phyloP scores from a whole-genome alignment of 768 basidiomycete genomes.

The Phanerochaete carnosa region DNA sequence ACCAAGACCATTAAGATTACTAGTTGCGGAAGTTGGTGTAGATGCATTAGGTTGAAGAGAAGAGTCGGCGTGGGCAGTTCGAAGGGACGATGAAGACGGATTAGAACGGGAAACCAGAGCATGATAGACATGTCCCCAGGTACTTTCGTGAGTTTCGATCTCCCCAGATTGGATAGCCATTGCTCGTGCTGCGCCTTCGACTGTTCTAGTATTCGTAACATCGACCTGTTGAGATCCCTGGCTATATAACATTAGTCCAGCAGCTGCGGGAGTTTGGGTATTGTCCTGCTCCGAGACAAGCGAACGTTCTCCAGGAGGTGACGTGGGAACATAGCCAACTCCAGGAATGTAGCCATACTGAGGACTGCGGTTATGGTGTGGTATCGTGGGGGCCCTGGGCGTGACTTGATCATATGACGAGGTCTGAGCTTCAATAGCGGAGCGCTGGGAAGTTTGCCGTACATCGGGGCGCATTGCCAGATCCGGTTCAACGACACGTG shows the following conservation, averaged over 20 bases:
- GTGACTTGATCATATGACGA: background rate
- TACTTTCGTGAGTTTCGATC: constrained; percentile 8
- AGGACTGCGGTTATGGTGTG: background rate
- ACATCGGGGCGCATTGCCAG: background rate
- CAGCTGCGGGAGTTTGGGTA: background rate
- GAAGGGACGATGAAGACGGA: constrained; percentile 6
- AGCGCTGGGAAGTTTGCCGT: background rate
- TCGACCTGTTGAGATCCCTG: background rate
- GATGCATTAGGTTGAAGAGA: background rate
- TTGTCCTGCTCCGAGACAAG: background rate
- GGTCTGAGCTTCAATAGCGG: background rate
- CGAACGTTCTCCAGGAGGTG: background rate
- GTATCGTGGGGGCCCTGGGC: background rate
- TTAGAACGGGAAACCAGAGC: background rate
- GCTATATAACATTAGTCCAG: constrained; percentile 11
- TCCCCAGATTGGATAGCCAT: constrained; percentile 9
- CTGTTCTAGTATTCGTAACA: background rate
- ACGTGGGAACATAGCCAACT: constrained; percentile 6
- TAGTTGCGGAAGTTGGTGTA: constrained; percentile 4
- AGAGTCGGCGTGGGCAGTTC: background rate
- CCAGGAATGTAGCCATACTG: constrained; percentile 11
- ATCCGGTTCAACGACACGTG: background rate
- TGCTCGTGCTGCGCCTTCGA: constrained; percentile 11
- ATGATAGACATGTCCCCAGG: constrained; percentile 9
- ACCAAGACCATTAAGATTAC: background rate